Conservation (phyloP, 805 yeast genomes). For the Candida incommunis region DNA sequence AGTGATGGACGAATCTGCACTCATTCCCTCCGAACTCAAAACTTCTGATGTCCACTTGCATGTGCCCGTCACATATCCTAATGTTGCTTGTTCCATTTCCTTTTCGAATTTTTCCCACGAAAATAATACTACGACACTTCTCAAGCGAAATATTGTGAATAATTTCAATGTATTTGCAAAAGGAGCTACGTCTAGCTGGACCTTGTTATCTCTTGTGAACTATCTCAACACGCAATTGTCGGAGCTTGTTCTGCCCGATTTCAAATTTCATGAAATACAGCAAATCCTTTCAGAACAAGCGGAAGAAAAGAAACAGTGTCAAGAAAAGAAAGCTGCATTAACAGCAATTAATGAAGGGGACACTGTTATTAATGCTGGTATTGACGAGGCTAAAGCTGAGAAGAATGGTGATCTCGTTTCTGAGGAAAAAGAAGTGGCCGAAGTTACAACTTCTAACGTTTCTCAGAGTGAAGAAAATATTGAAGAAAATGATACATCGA, state of each 20-base stretch:
- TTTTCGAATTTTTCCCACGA: conserved; percentile 1
- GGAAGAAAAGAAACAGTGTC: conserved; percentile 4
- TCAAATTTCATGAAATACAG: conserved; percentile 2
- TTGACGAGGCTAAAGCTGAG: neutral
- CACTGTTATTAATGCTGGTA: neutral
- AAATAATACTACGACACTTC: conserved; percentile 6
- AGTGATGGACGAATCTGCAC: neutral
- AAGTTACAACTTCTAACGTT: conserved; percentile 10
- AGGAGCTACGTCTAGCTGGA: conserved; percentile 7
- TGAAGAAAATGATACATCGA: conserved; percentile 1
- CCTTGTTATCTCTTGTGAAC: conserved; percentile 11
- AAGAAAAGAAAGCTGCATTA: conserved; percentile 4
- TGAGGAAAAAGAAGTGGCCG: conserved; percentile 9
- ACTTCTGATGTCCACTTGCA: conserved; percentile 1
- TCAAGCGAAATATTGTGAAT: conserved; percentile 7
- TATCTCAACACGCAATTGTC: conserved; percentile 8
- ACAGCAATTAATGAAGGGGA: neutral
- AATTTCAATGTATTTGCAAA: conserved; percentile 13
- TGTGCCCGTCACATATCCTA: conserved; percentile 11
- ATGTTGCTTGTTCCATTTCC: conserved; percentile 8
- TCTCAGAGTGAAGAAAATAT: conserved; percentile 18
- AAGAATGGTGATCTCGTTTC: neutral
- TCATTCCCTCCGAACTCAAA: neutral
- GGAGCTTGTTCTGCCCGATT: conserved; percentile 9
- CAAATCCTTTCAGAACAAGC: conserved; percentile 1